Base-by-base conservation (phyloP, 2,329 filamentous ascomycete genomes). In the Ambrosiella xylebori region DNA sequence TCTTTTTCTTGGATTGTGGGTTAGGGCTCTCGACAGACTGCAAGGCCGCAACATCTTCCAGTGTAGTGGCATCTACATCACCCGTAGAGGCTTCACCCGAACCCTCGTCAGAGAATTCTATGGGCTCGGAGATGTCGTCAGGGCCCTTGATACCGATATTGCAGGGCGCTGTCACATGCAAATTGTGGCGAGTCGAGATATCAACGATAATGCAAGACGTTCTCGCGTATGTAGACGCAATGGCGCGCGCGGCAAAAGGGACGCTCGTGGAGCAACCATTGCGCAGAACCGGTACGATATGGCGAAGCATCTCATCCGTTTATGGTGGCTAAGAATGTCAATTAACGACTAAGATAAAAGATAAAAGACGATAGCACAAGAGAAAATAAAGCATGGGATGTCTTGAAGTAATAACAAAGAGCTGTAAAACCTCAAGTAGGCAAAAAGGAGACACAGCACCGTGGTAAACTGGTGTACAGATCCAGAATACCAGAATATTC, bases 261-360 rank as follows among this genome's bases (percentile, higher is more conserved):
- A 15, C 2, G 15, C 9, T 36, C 13, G 35, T 19, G 8, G 47
- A 35, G 13, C 47, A 60, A 41, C 55, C 56, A 44, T 51, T 57
- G 44, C 59, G 59, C 19, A 60, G 56, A 6, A 60, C 56, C 36
- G 59, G 59, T 56, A 60, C 59, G 36, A 60, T 58, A 47, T 60
- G 59, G 45, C 59, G 59, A 60, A 60, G 56, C 59, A 60, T 60
- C 39, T 44, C 52, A 47, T 15, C 35, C 17, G n/a, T 27, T 11
- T 15, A 36, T 17, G 27, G 15, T 19, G 1, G 13, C 12, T 17
- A 15, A 19, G 7, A 35, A 49, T 11, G 8, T 47, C 44, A 47
- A 47, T 47, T n/a, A 1, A n/a, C n/a, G 44, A 15, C 19, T 15
- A 17, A 47, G 11, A 27, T 39, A 41, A 13, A 55, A 40, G 40